Evolutionary conservation across 345 rosid genomes (phyloP).

Genomic region (Sisymbrium altissimum): DNA sequence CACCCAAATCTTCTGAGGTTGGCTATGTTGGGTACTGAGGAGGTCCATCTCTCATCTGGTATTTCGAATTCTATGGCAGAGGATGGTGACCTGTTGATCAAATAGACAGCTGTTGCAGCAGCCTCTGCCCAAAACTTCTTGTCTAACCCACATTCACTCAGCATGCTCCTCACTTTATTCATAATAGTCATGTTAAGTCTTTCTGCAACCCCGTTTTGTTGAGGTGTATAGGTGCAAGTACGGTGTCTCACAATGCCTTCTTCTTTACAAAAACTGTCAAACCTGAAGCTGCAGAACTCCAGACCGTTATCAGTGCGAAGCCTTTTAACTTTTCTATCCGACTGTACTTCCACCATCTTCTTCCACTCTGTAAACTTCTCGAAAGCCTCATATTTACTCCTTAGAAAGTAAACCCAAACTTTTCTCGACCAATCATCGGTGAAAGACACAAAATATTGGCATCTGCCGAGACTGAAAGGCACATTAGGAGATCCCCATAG

Average conservation of each 20-base stretch:
- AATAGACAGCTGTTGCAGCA: not conserved
- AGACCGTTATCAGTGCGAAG: not conserved
- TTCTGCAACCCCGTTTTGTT: not conserved
- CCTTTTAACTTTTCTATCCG: not conserved
- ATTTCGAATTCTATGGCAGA: no score
- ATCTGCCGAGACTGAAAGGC: no score
- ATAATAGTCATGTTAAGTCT: not conserved
- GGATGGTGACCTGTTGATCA: no score
- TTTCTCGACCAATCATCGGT: no score
- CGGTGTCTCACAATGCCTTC: not conserved
- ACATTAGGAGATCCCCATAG: no score
- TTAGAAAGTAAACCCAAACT: no score
- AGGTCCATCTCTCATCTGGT: no score
- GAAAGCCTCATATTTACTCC: no score
- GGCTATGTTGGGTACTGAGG: no score
- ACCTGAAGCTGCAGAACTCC: not conserved
- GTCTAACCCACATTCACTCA: not conserved
- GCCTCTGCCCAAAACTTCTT: not conserved
- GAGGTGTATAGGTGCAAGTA: not conserved
- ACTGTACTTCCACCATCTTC: not conserved
- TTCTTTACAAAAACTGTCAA: not conserved
- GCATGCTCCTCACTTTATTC: not conserved
- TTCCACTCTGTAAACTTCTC: not conserved
- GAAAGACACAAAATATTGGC: no score
- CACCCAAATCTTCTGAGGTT: no score